Base-by-base conservation (phyloP, 257 asterid genomes). In the Thymus quinquecostatus region DNA sequence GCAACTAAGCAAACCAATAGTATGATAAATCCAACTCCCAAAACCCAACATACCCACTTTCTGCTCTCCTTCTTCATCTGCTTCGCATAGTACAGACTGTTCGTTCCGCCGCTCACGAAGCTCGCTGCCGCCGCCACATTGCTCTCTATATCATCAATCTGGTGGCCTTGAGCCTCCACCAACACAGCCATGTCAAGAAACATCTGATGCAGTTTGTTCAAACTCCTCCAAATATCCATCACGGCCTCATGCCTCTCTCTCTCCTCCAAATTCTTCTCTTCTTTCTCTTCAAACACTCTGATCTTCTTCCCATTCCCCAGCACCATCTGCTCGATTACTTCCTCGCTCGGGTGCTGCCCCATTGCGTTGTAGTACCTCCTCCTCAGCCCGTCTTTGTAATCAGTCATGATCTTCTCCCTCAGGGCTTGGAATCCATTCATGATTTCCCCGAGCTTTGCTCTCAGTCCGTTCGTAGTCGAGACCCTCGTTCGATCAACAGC, bases 141-240 rank as follows among this genome's bases (percentile, higher is more conserved):
- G 2, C 66, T 76, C 79, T 89, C 98, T 4, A 89, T 89, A 64
- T 89, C 91, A 62, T 86, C 87, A 33, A 87, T 73, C 84, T 76
- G 76, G 47, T 87, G 90, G 1, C 92, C 96, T 60, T 93, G 97
- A 55, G 88, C 66, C 79, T 87, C 98, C 68, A 91, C 96, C 80
- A 93, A 57, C 36, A 86, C 96, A 54, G 91, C 96, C 92, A 93
- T 86, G 66, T 93, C 96, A 45, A 93, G 96, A 81, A 88, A 93
- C 68, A 89, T 86, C 76, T 89, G 96, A 82, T 90, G 97, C 70
- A 91, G 98, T 82, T 84, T 90, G 32, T 86, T 88, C 88, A 93
- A 74, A 77, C 97, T 93, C 83, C 84, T 85, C 81, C 91, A 88
- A 2, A 90, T 86, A 38, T 93, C 98, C 92, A 90, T 88, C 57